These are phyloP conservation scores for Eucalyptus virginea DNA, from an alignment of 345 rosid species.

Conservation along the genomic window DNA sequence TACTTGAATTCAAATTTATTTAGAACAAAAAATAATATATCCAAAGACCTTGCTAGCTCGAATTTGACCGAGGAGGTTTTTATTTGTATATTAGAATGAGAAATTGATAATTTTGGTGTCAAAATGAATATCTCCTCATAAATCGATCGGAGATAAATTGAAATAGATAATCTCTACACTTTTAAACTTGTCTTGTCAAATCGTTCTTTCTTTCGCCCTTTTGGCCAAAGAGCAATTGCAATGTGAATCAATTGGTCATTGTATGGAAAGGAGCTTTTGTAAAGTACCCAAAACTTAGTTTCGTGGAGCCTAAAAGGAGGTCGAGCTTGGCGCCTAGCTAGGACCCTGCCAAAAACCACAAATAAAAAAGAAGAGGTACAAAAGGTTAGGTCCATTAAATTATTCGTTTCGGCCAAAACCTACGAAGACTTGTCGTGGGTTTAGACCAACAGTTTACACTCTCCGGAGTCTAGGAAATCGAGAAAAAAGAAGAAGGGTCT, in stretches of 20 bases:
- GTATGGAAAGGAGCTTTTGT: not conserved
- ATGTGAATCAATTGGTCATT: not conserved
- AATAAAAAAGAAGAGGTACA: not conserved
- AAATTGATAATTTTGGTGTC: not conserved
- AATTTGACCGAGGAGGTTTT: not conserved
- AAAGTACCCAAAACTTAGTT: not conserved
- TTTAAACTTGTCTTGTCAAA: not conserved
- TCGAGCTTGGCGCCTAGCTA: not conserved
- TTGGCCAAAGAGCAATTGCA: not conserved
- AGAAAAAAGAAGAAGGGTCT: not conserved
- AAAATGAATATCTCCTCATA: too few species aligned
- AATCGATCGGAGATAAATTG: not conserved
- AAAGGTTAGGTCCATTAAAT: not conserved
- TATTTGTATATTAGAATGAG: not conserved
- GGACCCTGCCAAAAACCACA: not conserved
- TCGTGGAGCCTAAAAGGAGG: not conserved
- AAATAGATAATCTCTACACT: not conserved
- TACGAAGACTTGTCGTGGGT: not conserved
- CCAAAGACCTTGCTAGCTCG: not conserved
- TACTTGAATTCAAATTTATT: not conserved
- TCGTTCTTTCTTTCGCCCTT: not conserved
- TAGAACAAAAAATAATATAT: not conserved
- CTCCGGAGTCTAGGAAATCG: not conserved
- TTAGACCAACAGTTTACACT: not conserved
- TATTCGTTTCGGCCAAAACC: not conserved